phyloP scores from a whole-genome alignment of 2,329 filamentous ascomycete genomes.

The Aspergillus sp. region DNA sequence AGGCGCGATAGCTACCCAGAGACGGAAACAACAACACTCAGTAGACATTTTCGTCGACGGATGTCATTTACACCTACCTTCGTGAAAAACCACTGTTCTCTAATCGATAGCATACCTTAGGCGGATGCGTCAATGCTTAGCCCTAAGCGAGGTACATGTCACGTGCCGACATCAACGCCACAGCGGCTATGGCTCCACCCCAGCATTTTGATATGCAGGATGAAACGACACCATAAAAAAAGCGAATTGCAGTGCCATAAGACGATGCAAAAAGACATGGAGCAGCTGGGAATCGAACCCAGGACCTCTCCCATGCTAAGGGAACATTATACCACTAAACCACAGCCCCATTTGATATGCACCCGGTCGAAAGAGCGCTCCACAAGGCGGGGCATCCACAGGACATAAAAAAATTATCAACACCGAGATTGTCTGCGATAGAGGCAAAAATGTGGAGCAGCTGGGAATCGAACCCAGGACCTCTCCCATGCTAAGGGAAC shows the following conservation, averaged over 20 bases:
- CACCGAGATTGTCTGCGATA: not conserved
- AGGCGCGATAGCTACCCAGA: not conserved
- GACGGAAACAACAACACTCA: not conserved
- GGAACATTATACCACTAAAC: constrained; percentile 12
- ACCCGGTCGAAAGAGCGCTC: not conserved
- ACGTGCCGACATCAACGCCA: not conserved
- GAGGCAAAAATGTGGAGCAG: constrained; percentile 8
- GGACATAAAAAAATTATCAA: not conserved
- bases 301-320: constrained; percentile 11
- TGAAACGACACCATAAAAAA: not conserved
- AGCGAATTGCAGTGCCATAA: not conserved
- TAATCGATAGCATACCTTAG: too few relatives aligned
- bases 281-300: constrained; percentile 12
- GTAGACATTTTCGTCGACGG: too few relatives aligned
- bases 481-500: constrained; percentile 14
- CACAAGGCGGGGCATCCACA: not conserved
- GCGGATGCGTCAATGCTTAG: not conserved
- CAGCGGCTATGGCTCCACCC: not conserved
- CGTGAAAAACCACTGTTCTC: too few relatives aligned
- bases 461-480: constrained; percentile 14
- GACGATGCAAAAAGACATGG: not conserved
- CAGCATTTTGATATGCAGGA: not conserved
- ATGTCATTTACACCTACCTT: too few relatives aligned
- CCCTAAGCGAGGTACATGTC: not conserved
- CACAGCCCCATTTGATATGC: constrained; percentile 6